Percentiles rank a stretch among this genome's conserved stretches.
phyloP scores from a whole-genome alignment of 345 rosid genomes.

The Eucalyptus regnans region DNA sequence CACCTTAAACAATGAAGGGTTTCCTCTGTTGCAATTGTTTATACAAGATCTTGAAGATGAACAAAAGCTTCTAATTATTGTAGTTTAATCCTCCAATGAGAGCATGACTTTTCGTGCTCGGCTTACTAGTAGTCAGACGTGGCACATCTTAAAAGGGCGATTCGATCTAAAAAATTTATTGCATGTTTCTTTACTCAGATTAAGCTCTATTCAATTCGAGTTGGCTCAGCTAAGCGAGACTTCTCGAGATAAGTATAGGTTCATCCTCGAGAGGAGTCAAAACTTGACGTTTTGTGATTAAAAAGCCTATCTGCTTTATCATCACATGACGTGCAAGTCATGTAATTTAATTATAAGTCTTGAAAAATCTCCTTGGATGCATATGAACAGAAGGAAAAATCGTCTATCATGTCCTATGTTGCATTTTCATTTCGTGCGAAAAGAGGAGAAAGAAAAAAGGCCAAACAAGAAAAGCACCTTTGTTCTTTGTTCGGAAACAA shows the following conservation, averaged over 20 bases:
- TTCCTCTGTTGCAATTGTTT: neutral
- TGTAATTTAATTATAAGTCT: neutral
- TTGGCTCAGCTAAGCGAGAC: too few relatives aligned
- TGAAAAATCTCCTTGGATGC: neutral
- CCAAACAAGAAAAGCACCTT: too few relatives aligned
- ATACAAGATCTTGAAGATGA: neutral
- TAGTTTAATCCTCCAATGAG: neutral
- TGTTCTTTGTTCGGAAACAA: neutral
- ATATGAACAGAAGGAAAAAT: neutral
- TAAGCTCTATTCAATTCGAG: neutral
- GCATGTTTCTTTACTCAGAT: neutral
- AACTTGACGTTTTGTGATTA: neutral
- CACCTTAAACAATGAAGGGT: neutral
- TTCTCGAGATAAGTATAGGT: neutral
- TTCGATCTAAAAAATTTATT: neutral
- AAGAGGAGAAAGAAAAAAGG: neutral
- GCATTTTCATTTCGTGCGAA: too few relatives aligned
- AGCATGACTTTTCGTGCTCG: neutral
- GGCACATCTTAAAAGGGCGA: neutral
- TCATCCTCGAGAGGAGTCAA: neutral
- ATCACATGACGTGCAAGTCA: accelerated
- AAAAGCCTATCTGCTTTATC: neutral
- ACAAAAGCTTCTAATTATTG: neutral
- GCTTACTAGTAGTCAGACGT: neutral
- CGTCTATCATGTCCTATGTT: accelerated